Evolutionary conservation across 2,329 filamentous ascomycete species (phyloP), one percentile per base, ranked within the genome.

Genomic region (Magnaporthiopsis rhizophila): DNA sequence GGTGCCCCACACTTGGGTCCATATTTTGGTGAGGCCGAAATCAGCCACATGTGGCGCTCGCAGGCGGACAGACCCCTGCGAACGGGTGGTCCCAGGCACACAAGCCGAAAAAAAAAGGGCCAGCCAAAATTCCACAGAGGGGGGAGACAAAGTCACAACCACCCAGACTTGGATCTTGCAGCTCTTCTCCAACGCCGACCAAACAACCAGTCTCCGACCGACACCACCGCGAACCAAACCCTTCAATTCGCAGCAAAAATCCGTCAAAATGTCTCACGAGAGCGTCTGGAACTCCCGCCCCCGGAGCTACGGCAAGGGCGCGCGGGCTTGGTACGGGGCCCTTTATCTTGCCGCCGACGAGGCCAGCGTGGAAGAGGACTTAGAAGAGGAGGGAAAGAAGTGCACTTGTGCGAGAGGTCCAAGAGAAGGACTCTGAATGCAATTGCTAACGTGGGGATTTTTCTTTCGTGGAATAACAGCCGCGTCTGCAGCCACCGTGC

Each of bases 241-340:
- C 12, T 7, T 21, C 57, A 58, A 58, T 21, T 28, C 53, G n/a
- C 21, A 58, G 64, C 64, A 34, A 50, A 64, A 65, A 68, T 74
- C 74, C 76, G 77, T 76, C 77, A 85, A 75, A 73, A 86, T 85
- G 84, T 85, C 82, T 83, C 84, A 85, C 92, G 94, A 98, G 86
- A 92, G 90, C 78, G 92, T 98, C 84, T 99, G 94, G 93, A 97
- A 96, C 89, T 97, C 92, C 78, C 93, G 95, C 81, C 95, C 95
- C 78, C 90, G 93, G 82, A 92, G 81, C 80, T 97, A 96, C 87
- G 94, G 94, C 86, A 97, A 97, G 89, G 94, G 94, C 83, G 85
- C 91, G 81, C 90, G 93, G 81, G 81, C 83, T 79, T 97, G 93
- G 93, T 97, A 92, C 79, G 73, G 26, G 36, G 45, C 24, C 34